Base-by-base conservation (phyloP, 2,329 filamentous ascomycete genomes). In the Diplodia sapinea region DNA sequence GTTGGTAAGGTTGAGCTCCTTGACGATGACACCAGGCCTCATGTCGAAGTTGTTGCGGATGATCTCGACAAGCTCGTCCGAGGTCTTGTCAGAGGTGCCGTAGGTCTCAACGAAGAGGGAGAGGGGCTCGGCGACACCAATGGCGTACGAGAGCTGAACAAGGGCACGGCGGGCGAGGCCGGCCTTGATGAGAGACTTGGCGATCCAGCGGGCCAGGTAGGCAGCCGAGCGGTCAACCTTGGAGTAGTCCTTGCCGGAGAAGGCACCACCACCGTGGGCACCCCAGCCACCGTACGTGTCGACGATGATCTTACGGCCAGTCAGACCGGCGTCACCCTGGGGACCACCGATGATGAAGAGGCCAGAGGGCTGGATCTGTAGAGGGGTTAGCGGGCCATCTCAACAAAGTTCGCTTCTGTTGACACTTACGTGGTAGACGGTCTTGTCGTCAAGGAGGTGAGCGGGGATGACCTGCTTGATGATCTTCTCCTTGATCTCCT, bases 211-310 rank as follows among this genome's bases (percentile, higher is more conserved):
- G 74, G 88, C 94, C 75, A 98, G 89, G 86, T 99, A 99, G 78
- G 95, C 95, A 73, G 95, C 95, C 65, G 95, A 98, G 77, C 95
- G 92, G 81, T 99, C 95, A 83, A 99, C 95, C 89, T 99, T 99
- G 88, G 93, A 97, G 89, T 97, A 99, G 83, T 99, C 95, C 91
- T 99, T 99, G 79, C 95, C 95, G 77, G 95, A 98, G 91, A 99
- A 99, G 82, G 95, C 95, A 91, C 95, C 95, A 87, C 95, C 95
- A 87, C 95, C 95, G 88, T 99, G 95, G 76, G 95, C 95, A 85
- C 95, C 95, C 95, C 95, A 98, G 78, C 95, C 95, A 86, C 95
- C 95, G 86, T 99, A 99, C 82, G 95, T 98, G 86, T 99, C 95
- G 81, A 99, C 95, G 74, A 97, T 91, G 88, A 99, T 99, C 90